These are phyloP conservation scores for Cyclostephanos invisitatus DNA, from an alignment of 108 stramenopile species.

Conservation along the genomic window DNA sequence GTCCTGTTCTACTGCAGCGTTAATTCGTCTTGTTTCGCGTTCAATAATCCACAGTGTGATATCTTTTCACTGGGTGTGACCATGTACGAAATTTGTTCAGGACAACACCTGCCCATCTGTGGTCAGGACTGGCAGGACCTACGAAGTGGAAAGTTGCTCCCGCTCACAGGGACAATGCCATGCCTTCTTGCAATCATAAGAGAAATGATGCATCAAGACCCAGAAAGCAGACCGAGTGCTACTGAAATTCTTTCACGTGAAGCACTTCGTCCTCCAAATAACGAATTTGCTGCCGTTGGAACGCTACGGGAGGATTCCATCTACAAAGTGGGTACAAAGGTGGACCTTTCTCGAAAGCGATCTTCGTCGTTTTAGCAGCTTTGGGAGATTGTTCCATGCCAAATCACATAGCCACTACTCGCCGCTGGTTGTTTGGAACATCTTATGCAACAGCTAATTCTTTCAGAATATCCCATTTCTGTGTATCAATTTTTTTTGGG, in stretches of 20 bases:
- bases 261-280: slow-evolving; percentile 11
- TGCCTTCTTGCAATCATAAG: slow-evolving; percentile 38
- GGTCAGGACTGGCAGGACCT: slow-evolving; percentile 70
- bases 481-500: too few species aligned
- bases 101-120: slow-evolving; percentile 46
- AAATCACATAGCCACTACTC: neutral
- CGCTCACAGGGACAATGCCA: slow-evolving; percentile 38
- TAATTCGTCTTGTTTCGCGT: neutral
- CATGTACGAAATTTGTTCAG: slow-evolving; percentile 61
- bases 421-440: neutral
- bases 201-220: slow-evolving; percentile 63
- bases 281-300: neutral
- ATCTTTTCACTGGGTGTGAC: slow-evolving; percentile 74
- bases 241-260: slow-evolving; percentile 42
- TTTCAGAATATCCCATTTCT: too few species aligned
- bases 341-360: slow-evolving; percentile 18
- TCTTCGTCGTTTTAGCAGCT: slow-evolving; percentile 13
- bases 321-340: neutral
- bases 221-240: slow-evolving; percentile 50
- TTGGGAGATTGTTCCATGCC: neutral
- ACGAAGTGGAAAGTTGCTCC: slow-evolving; percentile 49
- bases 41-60: slow-evolving; percentile 43
- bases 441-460: neutral
- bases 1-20: neutral
- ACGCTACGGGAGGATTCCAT: neutral